Evolutionary conservation across 2,329 filamentous ascomycete genomes (phyloP).

Genomic region (Colletotrichum shisoi): DNA sequence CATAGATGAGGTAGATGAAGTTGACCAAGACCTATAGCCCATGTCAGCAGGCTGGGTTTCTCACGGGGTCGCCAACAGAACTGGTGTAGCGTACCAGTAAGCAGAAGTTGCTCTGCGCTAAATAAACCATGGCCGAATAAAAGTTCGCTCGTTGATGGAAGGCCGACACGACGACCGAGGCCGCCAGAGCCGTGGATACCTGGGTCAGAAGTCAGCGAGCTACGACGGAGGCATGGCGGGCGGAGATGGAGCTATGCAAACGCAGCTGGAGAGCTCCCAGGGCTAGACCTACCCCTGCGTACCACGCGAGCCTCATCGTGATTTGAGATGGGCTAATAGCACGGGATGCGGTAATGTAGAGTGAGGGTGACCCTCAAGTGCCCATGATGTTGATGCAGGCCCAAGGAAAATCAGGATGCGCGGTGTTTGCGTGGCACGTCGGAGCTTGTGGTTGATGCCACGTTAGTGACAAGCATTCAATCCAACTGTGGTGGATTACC

Average conservation of each 20-base stretch:
- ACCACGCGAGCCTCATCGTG: slow-evolving; percentile 68
- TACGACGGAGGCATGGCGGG: slow-evolving; percentile 22
- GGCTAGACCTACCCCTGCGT: slow-evolving; percentile 63
- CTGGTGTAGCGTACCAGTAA: slow-evolving; percentile 72
- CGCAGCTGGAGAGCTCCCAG: slow-evolving; percentile 6
- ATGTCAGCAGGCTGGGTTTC: slow-evolving; percentile 12
- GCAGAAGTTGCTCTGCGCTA: slow-evolving; percentile 95
- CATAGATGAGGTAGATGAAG: slow-evolving; percentile 81
- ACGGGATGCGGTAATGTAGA: slow-evolving; percentile 36
- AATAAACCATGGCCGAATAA: slow-evolving; percentile 96
- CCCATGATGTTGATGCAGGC: slow-evolving; percentile 47
- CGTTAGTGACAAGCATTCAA: slow-evolving; percentile 43
- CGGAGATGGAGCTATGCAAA: slow-evolving; percentile 18
- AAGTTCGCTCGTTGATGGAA: slow-evolving; percentile 97
- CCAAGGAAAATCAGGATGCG: slow-evolving; percentile 27
- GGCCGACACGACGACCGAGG: slow-evolving; percentile 83
- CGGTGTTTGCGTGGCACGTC: slow-evolving; percentile 27
- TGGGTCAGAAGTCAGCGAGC: slow-evolving; percentile 48
- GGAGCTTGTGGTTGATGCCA: slow-evolving; percentile 45
- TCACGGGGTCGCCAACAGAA: slow-evolving; percentile 5
- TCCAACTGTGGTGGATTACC: slow-evolving; percentile 33
- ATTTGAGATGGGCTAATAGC: slow-evolving; percentile 43
- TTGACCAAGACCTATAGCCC: slow-evolving; percentile 83
- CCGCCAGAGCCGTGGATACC: slow-evolving; percentile 85
- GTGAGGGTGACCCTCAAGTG: slow-evolving; percentile 45